These are phyloP conservation scores for Capronia coronata DNA, from an alignment of 2,329 filamentous ascomycete species.

Conservation along the genomic window DNA sequence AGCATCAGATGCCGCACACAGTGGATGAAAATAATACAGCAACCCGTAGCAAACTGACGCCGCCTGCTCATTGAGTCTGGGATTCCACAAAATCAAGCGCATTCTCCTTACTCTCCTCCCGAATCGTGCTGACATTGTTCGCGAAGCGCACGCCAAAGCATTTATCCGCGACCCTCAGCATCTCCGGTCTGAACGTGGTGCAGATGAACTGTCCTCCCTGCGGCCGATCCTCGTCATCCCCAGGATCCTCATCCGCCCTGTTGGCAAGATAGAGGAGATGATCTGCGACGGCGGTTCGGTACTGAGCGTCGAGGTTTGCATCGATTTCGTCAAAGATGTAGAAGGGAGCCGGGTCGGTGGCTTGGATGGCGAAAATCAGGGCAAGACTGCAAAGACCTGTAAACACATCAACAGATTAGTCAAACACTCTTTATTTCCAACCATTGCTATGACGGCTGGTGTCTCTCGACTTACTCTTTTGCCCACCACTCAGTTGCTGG, in stretches of 20 bases:
- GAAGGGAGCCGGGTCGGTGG: constrained; percentile 93
- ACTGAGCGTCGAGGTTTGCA: constrained; percentile 95
- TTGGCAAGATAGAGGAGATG: constrained; percentile 74
- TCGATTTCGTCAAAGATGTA: constrained; percentile 99
- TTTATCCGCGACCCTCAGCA: constrained; percentile 90
- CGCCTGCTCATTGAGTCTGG: constrained; percentile 49
- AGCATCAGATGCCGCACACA: too few species aligned
- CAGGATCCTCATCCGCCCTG: constrained; percentile 50
- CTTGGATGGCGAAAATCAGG: constrained; percentile 96
- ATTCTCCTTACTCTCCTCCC: constrained; percentile 79
- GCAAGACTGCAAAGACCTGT: constrained; percentile 89
- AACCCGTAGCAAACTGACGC: too few species aligned
- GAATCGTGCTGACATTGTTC: constrained; percentile 90
- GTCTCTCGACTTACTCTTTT: constrained; percentile 67
- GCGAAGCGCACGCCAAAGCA: constrained; percentile 90
- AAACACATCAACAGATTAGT: not conserved
- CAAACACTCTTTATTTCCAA: too few species aligned
- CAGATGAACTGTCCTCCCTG: constrained; percentile 78
- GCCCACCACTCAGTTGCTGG: constrained; percentile 91
- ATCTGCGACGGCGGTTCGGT: constrained; percentile 87
- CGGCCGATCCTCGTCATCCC: constrained; percentile 34
- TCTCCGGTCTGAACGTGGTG: constrained; percentile 96
- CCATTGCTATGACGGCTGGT: too few species aligned
- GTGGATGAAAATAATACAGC: too few species aligned
- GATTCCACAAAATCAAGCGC: constrained; percentile 93